Conservation (phyloP, 2,329 filamentous ascomycete species). For the Kalmusia sp. region DNA sequence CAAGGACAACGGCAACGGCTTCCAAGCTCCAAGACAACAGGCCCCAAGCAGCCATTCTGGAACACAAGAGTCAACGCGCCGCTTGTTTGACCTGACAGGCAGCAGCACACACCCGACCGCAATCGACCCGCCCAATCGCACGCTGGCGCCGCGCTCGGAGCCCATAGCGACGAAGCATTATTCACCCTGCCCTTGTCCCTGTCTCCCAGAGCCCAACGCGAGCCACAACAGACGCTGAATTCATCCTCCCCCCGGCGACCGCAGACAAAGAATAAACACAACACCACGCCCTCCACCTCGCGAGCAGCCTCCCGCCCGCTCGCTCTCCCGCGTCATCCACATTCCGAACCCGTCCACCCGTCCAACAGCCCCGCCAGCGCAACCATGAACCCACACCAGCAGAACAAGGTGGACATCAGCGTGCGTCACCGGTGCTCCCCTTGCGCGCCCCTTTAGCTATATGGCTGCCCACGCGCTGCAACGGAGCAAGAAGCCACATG, state of each 20-base stretch:
- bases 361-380: constrained; percentile 23
- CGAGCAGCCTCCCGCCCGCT: constrained; percentile 14
- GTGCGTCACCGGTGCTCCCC: constrained; percentile 63
- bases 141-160: constrained; percentile 26
- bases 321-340: constrained; percentile 19
- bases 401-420: constrained; percentile 97
- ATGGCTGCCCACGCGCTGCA: constrained; percentile 10
- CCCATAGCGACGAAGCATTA: constrained; percentile 31
- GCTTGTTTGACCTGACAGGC: constrained; percentile 38
- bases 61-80: constrained; percentile 16
- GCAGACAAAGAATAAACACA: constrained; percentile 40
- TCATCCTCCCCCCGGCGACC: constrained; percentile 22
- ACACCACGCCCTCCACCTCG: constrained; percentile 11
- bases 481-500: constrained; percentile 7
- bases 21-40: constrained; percentile 10
- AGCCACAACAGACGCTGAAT: constrained; percentile 20
- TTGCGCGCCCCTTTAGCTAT: constrained; percentile 17
- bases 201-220: constrained; percentile 28
- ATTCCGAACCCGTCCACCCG: constrained; percentile 16
- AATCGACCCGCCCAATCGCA: constrained; percentile 36
- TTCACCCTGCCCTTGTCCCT: constrained; percentile 41
- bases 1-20: constrained; percentile 2
- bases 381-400: constrained; percentile 91
- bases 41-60: background rate
- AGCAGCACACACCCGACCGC: constrained; percentile 33